Conservation (phyloP, 495 filamentous ascomycete genomes). For the Xylaria venustula region DNA sequence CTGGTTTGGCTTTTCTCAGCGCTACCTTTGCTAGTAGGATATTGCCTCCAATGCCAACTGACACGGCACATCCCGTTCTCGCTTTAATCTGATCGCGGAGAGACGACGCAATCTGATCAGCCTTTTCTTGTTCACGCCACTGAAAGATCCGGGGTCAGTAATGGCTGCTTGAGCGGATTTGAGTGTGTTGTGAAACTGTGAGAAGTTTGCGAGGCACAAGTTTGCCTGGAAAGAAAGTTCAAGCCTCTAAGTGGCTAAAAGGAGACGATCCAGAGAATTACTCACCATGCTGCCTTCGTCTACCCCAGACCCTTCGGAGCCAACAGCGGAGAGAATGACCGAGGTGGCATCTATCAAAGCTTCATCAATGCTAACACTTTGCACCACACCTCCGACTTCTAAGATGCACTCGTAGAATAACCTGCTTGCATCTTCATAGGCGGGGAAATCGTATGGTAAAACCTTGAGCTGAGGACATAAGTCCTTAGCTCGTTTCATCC, state of each 20-base stretch:
- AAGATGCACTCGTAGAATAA: conserved; percentile 84
- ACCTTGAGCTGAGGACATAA: conserved; percentile 83
- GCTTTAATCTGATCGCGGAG: conserved; percentile 68
- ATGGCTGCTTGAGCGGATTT: too few species aligned
- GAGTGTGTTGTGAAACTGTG: too few species aligned
- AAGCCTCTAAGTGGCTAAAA: too few species aligned
- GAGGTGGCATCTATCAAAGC: conserved; percentile 77
- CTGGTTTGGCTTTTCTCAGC: conserved; percentile 88
- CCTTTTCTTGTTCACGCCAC: conserved; percentile 78
- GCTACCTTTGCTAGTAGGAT: conserved; percentile 89
- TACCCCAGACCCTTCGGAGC: conserved; percentile 64
- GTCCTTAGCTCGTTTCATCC: conserved; percentile 88
- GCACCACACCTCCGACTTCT: conserved; percentile 75
- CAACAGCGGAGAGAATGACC: conserved; percentile 63
- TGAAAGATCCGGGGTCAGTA: too few species aligned
- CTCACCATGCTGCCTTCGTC: conserved; percentile 62
- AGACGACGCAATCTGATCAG: conserved; percentile 65
- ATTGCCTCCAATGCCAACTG: conserved; percentile 91
- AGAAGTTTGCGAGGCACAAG: too few species aligned
- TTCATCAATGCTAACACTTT: conserved; percentile 96
- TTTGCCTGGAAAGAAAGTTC: too few species aligned
- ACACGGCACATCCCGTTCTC: conserved; percentile 81
- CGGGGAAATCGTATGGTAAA: conserved; percentile 89
- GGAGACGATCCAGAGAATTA: too few species aligned
- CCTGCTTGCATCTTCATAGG: conserved; percentile 87